Evolutionary conservation across 1,284 basidiomycete genomes (phyloP), one percentile per base, ranked within the genome.

Genomic region (Caloboletus inedulis): DNA sequence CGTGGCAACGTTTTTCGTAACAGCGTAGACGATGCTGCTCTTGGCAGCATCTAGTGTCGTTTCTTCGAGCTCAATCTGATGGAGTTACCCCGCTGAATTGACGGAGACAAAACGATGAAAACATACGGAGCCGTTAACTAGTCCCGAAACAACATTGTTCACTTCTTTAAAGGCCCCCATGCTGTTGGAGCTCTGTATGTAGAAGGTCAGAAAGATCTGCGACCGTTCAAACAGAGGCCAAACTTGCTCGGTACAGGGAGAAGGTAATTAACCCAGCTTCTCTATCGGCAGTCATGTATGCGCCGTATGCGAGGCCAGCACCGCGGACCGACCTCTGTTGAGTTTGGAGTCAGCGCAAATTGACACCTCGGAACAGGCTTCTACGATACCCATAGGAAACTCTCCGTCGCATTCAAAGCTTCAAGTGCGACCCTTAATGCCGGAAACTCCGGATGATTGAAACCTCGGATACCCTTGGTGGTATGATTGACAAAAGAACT

Each of bases 271-370:
- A 72, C 5, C 94, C 93, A 33, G 87, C 79, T 71, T 99, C 96
- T 39, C 86, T 74, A 64, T 97, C 92, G 19, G 87, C 72, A 2
- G 79, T 77, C 46, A 94, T 82, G 60, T 85, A 84, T 18, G 94
- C 93, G 14, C 94, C 94, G 64, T 99, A 99, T 1, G 97, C 97
- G 41, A 98, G 74, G 14, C 95, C 95, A 48, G 91, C 87, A 3
- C 95, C 95, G 52, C 94, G 86, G 58, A 98, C 93, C 54, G 87
- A 88, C 14, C 84, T 79, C 87, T 87, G 71, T 69, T 49, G 47
- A 35, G 25, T 43, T 23, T 23, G 36, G 49, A 49, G 5, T 65
- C 23, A 64, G 51, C n/a, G 62, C 31, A 27, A 59, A 34, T 36
- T 43, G 37, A 40, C 30, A 43, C 45, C 13, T 41, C 21, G 1